These are phyloP conservation scores for Podospora bellae-mahoneyi DNA, from an alignment of 495 filamentous ascomycete genomes.

Conservation along the genomic window DNA sequence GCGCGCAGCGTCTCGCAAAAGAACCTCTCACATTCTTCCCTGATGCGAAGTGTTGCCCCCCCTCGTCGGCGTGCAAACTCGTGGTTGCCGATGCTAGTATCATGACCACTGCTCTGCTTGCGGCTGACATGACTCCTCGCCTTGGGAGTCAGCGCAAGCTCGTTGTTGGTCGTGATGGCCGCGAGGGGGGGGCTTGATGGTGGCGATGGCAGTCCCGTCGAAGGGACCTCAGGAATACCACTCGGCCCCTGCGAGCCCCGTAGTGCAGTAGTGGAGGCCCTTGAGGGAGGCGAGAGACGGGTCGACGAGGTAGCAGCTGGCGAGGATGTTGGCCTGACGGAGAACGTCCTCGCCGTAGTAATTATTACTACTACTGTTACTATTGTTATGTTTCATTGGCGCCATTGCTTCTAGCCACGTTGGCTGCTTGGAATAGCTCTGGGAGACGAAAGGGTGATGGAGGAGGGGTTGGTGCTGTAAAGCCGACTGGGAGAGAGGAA, in stretches of 20 bases:
- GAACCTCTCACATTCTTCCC: slow-evolving; percentile 99
- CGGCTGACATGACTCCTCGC: slow-evolving; percentile 36
- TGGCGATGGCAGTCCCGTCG: slow-evolving; percentile 67
- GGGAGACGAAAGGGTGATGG: neutral
- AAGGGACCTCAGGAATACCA: slow-evolving; percentile 97
- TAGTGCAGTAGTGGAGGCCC: slow-evolving; percentile 94
- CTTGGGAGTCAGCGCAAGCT: slow-evolving; percentile 57
- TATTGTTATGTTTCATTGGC: slow-evolving; percentile 62
- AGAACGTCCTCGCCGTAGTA: slow-evolving; percentile 58
- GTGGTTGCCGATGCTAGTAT: slow-evolving; percentile 26
- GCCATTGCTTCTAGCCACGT: slow-evolving; percentile 42
- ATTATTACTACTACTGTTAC: slow-evolving; percentile 71
- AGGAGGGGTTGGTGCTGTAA: neutral
- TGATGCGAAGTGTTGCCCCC: slow-evolving; percentile 92
- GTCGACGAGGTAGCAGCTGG: slow-evolving; percentile 79
- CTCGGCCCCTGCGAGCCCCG: slow-evolving; percentile 70
- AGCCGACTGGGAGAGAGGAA: neutral
- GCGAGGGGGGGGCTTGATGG: slow-evolving; percentile 80
- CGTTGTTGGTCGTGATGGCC: slow-evolving; percentile 57
- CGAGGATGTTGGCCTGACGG: slow-evolving; percentile 65
- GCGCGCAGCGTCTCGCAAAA: slow-evolving; percentile 90
- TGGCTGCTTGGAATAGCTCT: slow-evolving; percentile 3
- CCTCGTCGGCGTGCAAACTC: slow-evolving; percentile 53
- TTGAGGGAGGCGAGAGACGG: slow-evolving; percentile 48
- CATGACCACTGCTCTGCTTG: slow-evolving; percentile 24